phyloP scores from a whole-genome alignment of 106 monocot genomes.

The Phalaenopsis equestris region DNA sequence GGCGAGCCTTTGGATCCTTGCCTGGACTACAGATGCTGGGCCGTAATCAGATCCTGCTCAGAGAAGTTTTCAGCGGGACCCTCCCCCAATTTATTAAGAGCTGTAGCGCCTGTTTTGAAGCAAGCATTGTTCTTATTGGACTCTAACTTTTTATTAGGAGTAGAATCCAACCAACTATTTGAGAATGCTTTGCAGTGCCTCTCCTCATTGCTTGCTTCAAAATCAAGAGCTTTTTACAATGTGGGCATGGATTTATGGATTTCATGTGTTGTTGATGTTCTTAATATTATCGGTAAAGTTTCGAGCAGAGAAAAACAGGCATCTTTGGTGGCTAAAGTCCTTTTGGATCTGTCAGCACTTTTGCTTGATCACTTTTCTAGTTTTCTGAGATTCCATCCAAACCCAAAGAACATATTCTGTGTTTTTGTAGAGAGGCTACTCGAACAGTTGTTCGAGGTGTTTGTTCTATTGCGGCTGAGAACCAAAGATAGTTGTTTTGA shows the following conservation, averaged over 20 bases:
- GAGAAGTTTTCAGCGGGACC: slow-evolving; percentile 26
- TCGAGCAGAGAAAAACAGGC: slow-evolving; percentile 1
- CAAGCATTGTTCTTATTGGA: slow-evolving; percentile 11
- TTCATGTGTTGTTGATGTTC: slow-evolving; percentile 43
- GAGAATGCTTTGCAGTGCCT: slow-evolving; percentile 38
- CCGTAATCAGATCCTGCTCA: slow-evolving; percentile 50
- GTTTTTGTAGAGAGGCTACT: slow-evolving; percentile 78
- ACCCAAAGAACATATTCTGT: slow-evolving; percentile 58
- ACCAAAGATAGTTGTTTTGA: slow-evolving; percentile 12
- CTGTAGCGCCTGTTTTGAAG: slow-evolving; percentile 30
- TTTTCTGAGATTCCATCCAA: slow-evolving; percentile 66
- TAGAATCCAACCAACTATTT: slow-evolving; percentile 19
- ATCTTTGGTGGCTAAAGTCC: slow-evolving; percentile 4
- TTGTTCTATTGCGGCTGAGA: slow-evolving; percentile 45
- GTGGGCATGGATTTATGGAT: slow-evolving; percentile 65
- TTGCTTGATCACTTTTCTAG: slow-evolving; percentile 56
- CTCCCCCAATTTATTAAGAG: slow-evolving; percentile 49
- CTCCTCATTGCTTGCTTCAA: slow-evolving; percentile 33
- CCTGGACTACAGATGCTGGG: slow-evolving; percentile 73
- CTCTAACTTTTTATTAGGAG: not conserved
- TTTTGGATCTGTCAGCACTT: slow-evolving; percentile 25
- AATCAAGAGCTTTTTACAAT: slow-evolving; percentile 55
- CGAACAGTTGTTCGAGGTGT: slow-evolving; percentile 49
- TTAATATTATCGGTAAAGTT: slow-evolving; percentile 31
- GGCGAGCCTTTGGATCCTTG: slow-evolving; percentile 29